Conservation (phyloP, 768 basidiomycete genomes). For the Leccinum sublutescens region DNA sequence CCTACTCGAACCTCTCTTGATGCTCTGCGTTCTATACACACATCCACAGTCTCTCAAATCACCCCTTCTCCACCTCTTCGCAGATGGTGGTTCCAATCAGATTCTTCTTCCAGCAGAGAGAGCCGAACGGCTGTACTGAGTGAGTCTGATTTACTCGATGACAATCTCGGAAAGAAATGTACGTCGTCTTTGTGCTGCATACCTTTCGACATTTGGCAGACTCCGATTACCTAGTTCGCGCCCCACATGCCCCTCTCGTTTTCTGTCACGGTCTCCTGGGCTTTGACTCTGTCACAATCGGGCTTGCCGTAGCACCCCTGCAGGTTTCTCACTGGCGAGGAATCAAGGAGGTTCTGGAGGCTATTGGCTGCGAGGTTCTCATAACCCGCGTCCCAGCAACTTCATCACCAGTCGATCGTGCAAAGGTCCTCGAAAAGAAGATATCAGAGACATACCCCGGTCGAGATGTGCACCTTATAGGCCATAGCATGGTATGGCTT, state of each 20-base stretch:
- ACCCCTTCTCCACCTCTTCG: conserved; percentile 20
- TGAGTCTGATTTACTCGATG: conserved; percentile 45
- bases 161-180: conserved; percentile 61
- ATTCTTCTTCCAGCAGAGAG: conserved; percentile 38
- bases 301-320: conserved; percentile 71
- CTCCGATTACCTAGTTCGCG: conserved; percentile 49
- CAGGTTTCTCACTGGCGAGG: conserved; percentile 97
- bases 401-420: conserved; percentile 83
- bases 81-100: conserved; percentile 55
- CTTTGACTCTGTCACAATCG: conserved; percentile 82
- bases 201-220: conserved; percentile 1
- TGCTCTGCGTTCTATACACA: conserved; percentile 47
- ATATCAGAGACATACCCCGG: conserved; percentile 82
- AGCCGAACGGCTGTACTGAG: conserved; percentile 44
- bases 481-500: conserved; percentile 69
- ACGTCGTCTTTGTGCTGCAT: conserved; percentile 24
- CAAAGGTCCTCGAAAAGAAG: conserved; percentile 81
- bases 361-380: conserved; percentile 86
- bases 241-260: conserved; percentile 82
- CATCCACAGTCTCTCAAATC: conserved; percentile 28
- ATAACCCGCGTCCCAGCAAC: conserved; percentile 95
- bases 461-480: conserved; percentile 81
- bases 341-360: conserved; percentile 87
- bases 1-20: conserved; percentile 52
- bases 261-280: conserved; percentile 96